A percentile compares a stretch with the other conserved stretches of the same genome.
These are phyloP conservation scores for Gossypium herbaceum DNA, from an alignment of 345 rosid species.

Conservation along the genomic window DNA sequence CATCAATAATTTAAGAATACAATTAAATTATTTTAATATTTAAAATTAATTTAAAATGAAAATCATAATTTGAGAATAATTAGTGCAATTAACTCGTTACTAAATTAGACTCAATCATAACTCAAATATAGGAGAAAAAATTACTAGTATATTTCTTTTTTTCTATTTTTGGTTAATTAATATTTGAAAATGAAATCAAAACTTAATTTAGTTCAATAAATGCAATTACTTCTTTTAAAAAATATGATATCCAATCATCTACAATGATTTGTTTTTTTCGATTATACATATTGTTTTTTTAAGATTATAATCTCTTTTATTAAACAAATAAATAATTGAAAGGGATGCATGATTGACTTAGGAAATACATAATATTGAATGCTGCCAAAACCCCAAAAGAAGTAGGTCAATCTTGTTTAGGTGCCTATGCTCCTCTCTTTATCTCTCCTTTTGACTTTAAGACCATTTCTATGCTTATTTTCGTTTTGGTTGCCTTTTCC, in stretches of 20 bases:
- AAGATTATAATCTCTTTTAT: neutral
- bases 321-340: neutral
- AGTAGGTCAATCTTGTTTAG: constrained; percentile 4
- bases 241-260: too few species aligned
- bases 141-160: neutral
- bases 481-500: neutral
- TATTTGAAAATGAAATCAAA: too few species aligned
- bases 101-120: too few species aligned
- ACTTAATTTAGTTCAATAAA: too few species aligned
- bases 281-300: too few species aligned
- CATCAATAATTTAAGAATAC: too few species aligned
- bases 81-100: too few species aligned
- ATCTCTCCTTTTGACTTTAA: constrained; percentile 9
- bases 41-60: too few species aligned
- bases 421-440: neutral
- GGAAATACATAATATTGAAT: neutral
- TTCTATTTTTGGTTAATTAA: neutral
- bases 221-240: too few species aligned
- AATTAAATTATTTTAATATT: too few species aligned
- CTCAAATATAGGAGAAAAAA: neutral
- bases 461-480: neutral
- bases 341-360: constrained; percentile 2
- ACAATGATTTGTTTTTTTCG: neutral
- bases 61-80: too few species aligned
- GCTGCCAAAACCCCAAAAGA: constrained; percentile 3